Conservation (phyloP, 1,284 basidiomycete species). For the Paramarasmius palmivorus region DNA sequence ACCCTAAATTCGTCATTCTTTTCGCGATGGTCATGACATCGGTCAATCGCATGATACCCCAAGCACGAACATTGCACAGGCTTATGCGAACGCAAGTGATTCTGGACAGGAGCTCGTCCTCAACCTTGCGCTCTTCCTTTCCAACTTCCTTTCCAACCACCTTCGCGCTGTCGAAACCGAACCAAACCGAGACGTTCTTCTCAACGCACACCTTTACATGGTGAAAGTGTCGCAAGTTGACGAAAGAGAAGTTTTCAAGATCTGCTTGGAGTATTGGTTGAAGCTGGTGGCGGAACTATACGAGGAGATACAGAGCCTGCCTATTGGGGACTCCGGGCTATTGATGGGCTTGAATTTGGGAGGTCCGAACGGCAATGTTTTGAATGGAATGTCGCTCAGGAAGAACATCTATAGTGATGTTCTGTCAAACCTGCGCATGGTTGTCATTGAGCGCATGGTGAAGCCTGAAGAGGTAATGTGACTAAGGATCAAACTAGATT, state of each 20-base stretch:
- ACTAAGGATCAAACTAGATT: constrained; percentile 5
- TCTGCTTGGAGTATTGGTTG: constrained; percentile 98
- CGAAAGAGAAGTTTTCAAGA: constrained; percentile 99
- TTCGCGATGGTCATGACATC: constrained; percentile 99
- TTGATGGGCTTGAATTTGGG: constrained; percentile 92
- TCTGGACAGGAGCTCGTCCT: constrained; percentile 96
- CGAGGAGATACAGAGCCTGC: constrained; percentile 92
- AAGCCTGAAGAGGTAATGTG: constrained; percentile 93
- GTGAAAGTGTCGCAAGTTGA: constrained; percentile 99
- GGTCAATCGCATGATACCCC: constrained; percentile 97
- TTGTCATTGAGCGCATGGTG: constrained; percentile 99
- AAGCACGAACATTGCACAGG: constrained; percentile 91
- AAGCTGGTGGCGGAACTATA: constrained; percentile 99
- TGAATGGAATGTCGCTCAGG: constrained; percentile 78
- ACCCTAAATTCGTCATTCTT: constrained; percentile 95
- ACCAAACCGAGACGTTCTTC: constrained; percentile 88
- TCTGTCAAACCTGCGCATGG: constrained; percentile 90
- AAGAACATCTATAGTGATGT: constrained; percentile 97
- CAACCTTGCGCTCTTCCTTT: constrained; percentile 95
- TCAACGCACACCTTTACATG: constrained; percentile 98
- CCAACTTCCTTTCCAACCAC: constrained; percentile 94
- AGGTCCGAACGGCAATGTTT: constrained; percentile 62
- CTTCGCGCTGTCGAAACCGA: constrained; percentile 92
- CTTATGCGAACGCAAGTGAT: constrained; percentile 90
- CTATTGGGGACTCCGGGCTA: constrained; percentile 91